A percentile compares a stretch with the other conserved stretches of the same genome.
Conservation (phyloP, 2,329 filamentous ascomycete genomes). For the Didymella pomorum region DNA sequence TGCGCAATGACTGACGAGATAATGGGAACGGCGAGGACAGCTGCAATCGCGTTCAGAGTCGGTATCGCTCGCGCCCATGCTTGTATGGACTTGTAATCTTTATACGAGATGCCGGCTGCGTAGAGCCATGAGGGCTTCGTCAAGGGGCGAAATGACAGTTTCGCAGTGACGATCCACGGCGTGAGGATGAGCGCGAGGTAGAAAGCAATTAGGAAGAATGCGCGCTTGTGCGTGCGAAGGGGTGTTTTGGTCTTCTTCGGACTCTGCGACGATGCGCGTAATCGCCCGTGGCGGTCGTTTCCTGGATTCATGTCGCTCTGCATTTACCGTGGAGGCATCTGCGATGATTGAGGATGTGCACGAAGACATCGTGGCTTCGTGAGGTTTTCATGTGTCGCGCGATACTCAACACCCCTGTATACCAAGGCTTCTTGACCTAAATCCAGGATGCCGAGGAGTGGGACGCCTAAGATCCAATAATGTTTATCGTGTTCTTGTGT, state of each 20-base stretch:
- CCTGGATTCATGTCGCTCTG: not conserved
- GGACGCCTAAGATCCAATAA: conserved; percentile 9
- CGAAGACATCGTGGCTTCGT: not conserved
- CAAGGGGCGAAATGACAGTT: conserved; percentile 10
- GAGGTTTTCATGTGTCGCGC: not conserved
- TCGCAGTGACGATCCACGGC: conserved; percentile 18
- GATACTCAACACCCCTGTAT: not conserved
- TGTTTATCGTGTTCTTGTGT: not conserved
- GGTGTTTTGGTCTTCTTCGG: not conserved
- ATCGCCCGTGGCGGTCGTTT: not conserved
- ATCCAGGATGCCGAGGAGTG: not conserved
- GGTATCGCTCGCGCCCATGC: conserved; percentile 18
- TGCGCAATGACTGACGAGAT: conserved; percentile 26
- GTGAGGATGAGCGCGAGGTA: conserved; percentile 14
- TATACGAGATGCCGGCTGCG: not conserved
- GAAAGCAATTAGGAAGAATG: conserved; percentile 55
- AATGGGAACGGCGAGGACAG: conserved; percentile 20
- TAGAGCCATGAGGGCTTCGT: conserved; percentile 9
- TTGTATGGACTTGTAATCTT: conserved; percentile 13
- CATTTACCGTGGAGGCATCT: not conserved
- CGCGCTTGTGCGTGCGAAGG: conserved; percentile 3
- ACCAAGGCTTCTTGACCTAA: not conserved
- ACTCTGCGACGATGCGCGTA: not conserved
- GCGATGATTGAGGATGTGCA: not conserved
- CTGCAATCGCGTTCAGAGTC: conserved; percentile 16